Base-by-base conservation (phyloP, 2,329 filamentous ascomycete species). In the Pseudonectria buxi region DNA sequence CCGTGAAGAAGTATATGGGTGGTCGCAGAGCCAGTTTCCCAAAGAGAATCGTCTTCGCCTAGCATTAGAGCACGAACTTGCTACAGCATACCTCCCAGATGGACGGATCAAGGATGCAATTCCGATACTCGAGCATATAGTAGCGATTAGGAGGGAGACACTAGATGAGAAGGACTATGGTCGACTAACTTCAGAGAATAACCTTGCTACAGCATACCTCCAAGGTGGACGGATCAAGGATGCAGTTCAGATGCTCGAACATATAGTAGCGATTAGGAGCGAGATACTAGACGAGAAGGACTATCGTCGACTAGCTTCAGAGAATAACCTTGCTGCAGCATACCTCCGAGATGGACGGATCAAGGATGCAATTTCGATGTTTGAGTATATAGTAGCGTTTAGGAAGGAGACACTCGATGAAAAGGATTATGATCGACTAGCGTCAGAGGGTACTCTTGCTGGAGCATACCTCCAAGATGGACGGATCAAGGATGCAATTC, bases 91-190 rank as follows among this genome's bases (percentile, higher is more conserved):
- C n/a, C n/a, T n/a, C n/a, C n/a, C n/a, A n/a, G n/a, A n/a, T n/a
- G n/a, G 33, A 14, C 36, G 33, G 24, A 11, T 29, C 4, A 9
- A 18, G 14, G 28, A 24, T 13, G 30, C 34, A 27, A 28, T 37
- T 10, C n/a, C 28, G 18, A 13, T 39, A 13, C 27, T 35, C 2
- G 27, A 39, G 29, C 28, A 33, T 25, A 26, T 36, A 13, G 28
- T 36, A n/a, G 33, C 26, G 14, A 33, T 33, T 9, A 4, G 26
- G 4, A 18, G 26, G 10, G 6, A 30, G 31, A 28, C 14, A 25
- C 25, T 47, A 7, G 40, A 27, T 15, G 34, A 41, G 12, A 34
- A 35, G 4, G 30, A 48, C 25, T 13, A 16, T 16, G 3, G 10
- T 35, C 37, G 37, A 33, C 24, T 36, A 29, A 26, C 3, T 26